A percentile compares a stretch with the other conserved stretches of the same genome.
Conservation (phyloP, 2,329 filamentous ascomycete genomes). For the Waltergamsia citrina region DNA sequence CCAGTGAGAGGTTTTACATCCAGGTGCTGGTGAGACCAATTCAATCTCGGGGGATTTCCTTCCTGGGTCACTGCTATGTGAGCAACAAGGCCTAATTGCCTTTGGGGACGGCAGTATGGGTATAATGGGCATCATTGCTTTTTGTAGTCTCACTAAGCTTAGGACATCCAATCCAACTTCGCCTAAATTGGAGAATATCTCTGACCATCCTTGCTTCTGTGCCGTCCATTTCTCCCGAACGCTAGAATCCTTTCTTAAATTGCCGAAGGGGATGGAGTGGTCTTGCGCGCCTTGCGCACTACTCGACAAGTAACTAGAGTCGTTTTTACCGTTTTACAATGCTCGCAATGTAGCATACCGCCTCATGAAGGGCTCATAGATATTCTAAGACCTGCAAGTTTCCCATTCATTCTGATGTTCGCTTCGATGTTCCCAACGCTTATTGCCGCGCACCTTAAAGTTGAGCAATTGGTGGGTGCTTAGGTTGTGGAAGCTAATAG, state of each 20-base stretch:
- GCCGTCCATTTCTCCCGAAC: background rate
- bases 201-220: background rate
- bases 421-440: background rate
- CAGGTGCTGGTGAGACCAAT: background rate
- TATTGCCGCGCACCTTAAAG: background rate
- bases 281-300: background rate
- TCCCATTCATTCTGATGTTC: background rate
- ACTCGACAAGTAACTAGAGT: background rate
- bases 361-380: background rate
- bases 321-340: background rate
- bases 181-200: background rate
- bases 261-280: background rate
- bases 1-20: background rate
- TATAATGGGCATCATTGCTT: background rate
- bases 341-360: background rate
- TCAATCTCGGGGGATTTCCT: background rate
- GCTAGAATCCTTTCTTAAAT: background rate
- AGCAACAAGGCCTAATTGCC: background rate
- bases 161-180: background rate
- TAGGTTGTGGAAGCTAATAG: background rate
- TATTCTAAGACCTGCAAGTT: background rate
- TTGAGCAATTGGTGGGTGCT: background rate
- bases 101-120: background rate
- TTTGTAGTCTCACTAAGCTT: background rate
- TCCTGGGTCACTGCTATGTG: background rate